phyloP scores from a whole-genome alignment of 148 eudicot genomes.

The Rhododendron williamsianum region DNA sequence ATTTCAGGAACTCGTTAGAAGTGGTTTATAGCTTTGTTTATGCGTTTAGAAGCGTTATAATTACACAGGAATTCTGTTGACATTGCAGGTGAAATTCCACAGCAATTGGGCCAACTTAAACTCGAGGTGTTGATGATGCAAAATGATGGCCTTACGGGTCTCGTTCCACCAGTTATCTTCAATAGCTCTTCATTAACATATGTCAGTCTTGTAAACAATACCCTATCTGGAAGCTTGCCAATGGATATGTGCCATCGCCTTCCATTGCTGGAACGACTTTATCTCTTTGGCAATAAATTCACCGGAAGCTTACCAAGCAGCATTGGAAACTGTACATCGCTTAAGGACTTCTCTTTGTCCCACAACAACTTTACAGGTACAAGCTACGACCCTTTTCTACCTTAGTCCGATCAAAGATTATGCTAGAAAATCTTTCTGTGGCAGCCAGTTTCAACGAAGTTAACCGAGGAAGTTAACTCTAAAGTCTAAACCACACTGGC shows the following conservation, averaged over 20 bases:
- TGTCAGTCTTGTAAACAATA: slow-evolving; percentile 10
- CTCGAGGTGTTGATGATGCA: not conserved
- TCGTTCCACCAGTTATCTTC: slow-evolving; percentile 19
- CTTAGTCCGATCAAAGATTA: not conserved
- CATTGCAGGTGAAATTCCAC: slow-evolving; percentile 1
- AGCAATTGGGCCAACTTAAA: not conserved
- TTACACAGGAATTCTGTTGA: not conserved
- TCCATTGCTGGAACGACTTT: slow-evolving; percentile 11
- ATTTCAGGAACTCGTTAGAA: not conserved
- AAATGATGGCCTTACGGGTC: slow-evolving; percentile 9
- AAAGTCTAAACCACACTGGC: not conserved
- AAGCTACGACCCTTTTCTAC: not conserved
- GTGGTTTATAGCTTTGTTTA: not conserved
- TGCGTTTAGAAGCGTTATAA: not conserved
- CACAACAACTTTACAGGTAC: slow-evolving; percentile 3
- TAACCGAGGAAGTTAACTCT: not conserved
- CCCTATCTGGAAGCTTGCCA: slow-evolving; percentile 12
- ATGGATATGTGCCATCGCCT: slow-evolving; percentile 14
- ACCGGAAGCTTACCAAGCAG: slow-evolving; percentile 3
- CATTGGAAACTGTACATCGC: slow-evolving; percentile 3
- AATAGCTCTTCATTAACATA: slow-evolving; percentile 16
- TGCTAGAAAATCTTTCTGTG: not conserved
- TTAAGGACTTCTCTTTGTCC: not conserved
- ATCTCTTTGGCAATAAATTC: slow-evolving; percentile 7
- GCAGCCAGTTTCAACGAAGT: not conserved